Evolutionary conservation across 768 basidiomycete genomes (phyloP).

Genomic region (Lepiota subincarnata): DNA sequence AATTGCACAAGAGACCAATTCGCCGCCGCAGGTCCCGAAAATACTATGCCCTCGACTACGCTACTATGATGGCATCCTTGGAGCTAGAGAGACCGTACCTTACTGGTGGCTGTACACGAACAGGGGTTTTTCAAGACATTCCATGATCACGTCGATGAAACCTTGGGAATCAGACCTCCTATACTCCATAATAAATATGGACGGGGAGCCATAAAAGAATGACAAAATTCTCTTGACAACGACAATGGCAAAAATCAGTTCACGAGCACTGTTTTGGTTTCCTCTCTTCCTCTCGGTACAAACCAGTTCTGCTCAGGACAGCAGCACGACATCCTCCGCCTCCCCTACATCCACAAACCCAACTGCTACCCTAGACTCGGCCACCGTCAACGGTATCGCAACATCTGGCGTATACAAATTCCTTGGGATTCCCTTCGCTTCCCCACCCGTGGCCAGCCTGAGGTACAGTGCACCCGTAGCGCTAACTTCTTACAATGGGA

Average conservation of each 20-base stretch:
- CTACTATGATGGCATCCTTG: not conserved
- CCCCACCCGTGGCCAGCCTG: conserved; percentile 13
- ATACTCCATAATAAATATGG: conserved; percentile 2
- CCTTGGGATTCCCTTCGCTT: conserved; percentile 16
- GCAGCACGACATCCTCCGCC: not conserved
- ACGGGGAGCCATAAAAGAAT: not conserved
- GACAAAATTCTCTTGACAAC: no score
- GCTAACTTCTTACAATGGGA: conserved; percentile 13
- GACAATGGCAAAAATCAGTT: not conserved
- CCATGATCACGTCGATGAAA: not conserved
- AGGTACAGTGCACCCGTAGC: conserved; percentile 13
- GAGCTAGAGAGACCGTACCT: not conserved
- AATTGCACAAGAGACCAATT: no score
- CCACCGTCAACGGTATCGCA: conserved; percentile 5
- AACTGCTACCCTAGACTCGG: conserved; percentile 7
- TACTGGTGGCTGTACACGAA: not conserved
- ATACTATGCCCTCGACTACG: not conserved
- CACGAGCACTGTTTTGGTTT: not conserved
- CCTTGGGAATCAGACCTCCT: not conserved
- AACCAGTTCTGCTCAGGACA: not conserved
- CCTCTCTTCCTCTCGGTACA: not conserved
- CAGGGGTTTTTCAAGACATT: not conserved
- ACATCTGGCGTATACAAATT: conserved; percentile 14
- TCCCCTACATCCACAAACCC: conserved; percentile 1
- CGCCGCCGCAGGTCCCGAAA: no score